These are phyloP conservation scores for Soucietia sequanensis DNA, from an alignment of 805 yeast species.

Conservation along the genomic window DNA sequence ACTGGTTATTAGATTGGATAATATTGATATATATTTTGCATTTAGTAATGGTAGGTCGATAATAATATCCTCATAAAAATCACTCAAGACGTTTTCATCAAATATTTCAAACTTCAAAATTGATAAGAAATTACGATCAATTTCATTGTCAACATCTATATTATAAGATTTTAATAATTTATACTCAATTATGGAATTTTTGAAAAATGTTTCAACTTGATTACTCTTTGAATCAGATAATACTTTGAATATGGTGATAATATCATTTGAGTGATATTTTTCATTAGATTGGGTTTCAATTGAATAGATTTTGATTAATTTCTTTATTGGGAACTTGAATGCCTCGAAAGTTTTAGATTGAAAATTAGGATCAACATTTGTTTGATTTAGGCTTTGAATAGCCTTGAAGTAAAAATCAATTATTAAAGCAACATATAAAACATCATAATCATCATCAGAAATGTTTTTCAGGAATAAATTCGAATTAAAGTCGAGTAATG, in stretches of 20 bases:
- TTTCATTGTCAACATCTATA: slow-evolving; percentile 12
- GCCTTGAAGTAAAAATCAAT: slow-evolving; percentile 24
- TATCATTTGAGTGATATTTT: slow-evolving; percentile 11
- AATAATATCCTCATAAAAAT: slow-evolving; percentile 10
- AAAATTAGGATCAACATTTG: not conserved
- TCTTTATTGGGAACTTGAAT: not conserved
- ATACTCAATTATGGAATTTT: slow-evolving; percentile 6
- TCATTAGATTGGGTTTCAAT: not conserved
- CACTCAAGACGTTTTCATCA: slow-evolving; percentile 9
- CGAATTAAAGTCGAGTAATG: slow-evolving; percentile 1
- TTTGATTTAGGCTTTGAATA: slow-evolving; percentile 6
- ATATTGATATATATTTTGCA: slow-evolving; percentile 21
- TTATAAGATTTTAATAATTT: slow-evolving; percentile 20
- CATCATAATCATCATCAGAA: slow-evolving; percentile 17
- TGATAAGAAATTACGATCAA: slow-evolving; percentile 20
- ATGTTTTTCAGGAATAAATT: not conserved
- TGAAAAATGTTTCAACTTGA: slow-evolving; percentile 4
- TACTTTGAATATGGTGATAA: slow-evolving; percentile 17
- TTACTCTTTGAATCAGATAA: slow-evolving; percentile 15
- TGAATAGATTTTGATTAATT: slow-evolving; percentile 6
- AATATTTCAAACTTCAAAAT: slow-evolving; percentile 16
- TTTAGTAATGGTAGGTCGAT: slow-evolving; percentile 13
- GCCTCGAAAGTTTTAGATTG: not conserved
- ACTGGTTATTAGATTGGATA: slow-evolving; percentile 21
- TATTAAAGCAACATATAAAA: slow-evolving; percentile 21